Conservation (phyloP, 768 basidiomycete genomes). For the Trametes sanguinea region DNA sequence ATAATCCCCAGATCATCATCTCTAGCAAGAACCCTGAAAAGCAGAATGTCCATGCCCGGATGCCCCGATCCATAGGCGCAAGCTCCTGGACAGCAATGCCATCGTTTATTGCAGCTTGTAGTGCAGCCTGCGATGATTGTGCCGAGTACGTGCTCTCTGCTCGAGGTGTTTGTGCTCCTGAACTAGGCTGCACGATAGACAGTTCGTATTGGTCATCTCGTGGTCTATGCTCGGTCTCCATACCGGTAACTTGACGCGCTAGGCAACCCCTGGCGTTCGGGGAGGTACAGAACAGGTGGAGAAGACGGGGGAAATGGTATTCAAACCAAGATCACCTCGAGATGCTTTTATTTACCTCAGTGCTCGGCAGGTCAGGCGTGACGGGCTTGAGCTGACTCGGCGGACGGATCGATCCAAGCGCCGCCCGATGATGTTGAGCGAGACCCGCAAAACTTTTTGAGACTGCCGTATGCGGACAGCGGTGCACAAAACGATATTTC, state of each 20-base stretch:
- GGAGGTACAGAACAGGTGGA: background rate
- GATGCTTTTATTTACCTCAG: background rate
- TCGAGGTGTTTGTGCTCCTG: constrained; percentile 12
- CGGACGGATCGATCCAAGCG: constrained; percentile 7
- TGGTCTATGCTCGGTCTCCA: background rate
- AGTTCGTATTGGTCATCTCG: constrained; percentile 13
- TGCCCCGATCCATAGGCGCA: constrained; percentile 24
- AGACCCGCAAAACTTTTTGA: background rate
- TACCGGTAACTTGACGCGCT: background rate
- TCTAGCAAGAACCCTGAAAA: constrained; percentile 26
- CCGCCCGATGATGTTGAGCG: background rate
- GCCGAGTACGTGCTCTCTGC: constrained; percentile 6
- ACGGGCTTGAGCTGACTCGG: background rate
- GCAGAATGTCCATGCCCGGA: constrained; percentile 29
- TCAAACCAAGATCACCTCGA: background rate
- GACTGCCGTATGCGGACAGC: background rate
- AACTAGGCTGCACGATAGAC: constrained; percentile 9
- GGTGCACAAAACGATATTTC: background rate
- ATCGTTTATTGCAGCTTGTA: constrained; percentile 15
- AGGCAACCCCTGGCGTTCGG: background rate
- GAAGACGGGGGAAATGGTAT: background rate
- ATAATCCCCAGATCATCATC: constrained; percentile 29
- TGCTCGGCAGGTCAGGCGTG: background rate
- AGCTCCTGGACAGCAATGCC: constrained; percentile 27
- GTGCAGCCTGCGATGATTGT: constrained; percentile 14